These are phyloP conservation scores for Nicotiana sylvestris DNA, from an alignment of 257 asterid genomes.

Conservation along the genomic window DNA sequence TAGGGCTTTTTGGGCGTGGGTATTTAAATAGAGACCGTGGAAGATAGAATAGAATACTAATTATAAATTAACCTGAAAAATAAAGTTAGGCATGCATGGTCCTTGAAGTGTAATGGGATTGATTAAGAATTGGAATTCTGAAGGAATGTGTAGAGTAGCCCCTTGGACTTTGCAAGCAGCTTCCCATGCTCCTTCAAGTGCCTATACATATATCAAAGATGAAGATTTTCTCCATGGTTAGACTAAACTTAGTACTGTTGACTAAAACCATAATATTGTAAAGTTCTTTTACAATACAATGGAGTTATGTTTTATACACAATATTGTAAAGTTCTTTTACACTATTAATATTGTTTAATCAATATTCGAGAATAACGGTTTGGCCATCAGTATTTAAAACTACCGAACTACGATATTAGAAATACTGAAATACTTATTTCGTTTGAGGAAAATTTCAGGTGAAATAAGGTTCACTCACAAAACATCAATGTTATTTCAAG, in stretches of 20 bases:
- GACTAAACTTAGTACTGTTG: not conserved
- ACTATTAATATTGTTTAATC: too few relatives aligned
- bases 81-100: conserved; percentile 68
- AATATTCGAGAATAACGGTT: too few relatives aligned
- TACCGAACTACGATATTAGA: too few relatives aligned
- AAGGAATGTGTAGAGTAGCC: conserved; percentile 49
- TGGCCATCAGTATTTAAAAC: too few relatives aligned
- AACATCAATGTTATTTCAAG: too few relatives aligned
- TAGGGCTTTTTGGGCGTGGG: not conserved
- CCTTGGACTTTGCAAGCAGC: conserved; percentile 57
- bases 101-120: conserved; percentile 71
- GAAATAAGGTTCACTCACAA: too few relatives aligned
- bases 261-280: not conserved
- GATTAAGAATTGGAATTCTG: conserved; percentile 45
- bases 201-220: conserved; percentile 27
- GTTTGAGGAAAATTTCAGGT: too few relatives aligned
- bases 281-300: too few relatives aligned
- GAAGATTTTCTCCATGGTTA: not conserved
- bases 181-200: conserved; percentile 67
- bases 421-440: too few relatives aligned
- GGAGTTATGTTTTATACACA: too few relatives aligned
- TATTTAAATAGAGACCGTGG: conserved; percentile 22
- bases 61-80: conserved; percentile 42
- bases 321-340: too few relatives aligned
- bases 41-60: not conserved